These are phyloP conservation scores for Melastoma candidum DNA, from an alignment of 441 rosid species.

Conservation along the genomic window DNA sequence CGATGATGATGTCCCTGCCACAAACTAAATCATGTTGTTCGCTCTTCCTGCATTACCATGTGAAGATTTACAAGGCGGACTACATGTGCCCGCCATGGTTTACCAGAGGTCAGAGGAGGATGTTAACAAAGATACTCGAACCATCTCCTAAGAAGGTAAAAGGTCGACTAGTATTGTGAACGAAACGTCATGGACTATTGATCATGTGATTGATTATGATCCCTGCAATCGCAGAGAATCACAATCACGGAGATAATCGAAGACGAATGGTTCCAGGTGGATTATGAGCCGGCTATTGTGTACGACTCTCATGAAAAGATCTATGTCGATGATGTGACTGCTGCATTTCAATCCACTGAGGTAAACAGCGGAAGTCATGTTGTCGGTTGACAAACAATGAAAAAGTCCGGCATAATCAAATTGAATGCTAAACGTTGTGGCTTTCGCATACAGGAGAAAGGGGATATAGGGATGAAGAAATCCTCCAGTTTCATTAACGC, in stretches of 20 bases:
- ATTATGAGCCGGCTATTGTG: slow-evolving; percentile 47
- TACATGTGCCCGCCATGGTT: slow-evolving; percentile 57
- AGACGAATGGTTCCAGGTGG: slow-evolving; percentile 64
- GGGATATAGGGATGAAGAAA: slow-evolving; percentile 30
- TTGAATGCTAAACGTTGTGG: too few relatives aligned
- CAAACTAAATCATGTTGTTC: not conserved
- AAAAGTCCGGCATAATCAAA: too few relatives aligned
- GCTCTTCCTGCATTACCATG: slow-evolving; percentile 8
- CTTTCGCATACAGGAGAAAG: slow-evolving; percentile 38
- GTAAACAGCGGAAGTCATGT: slow-evolving; percentile 17
- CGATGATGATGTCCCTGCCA: not conserved
- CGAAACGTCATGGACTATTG: not conserved
- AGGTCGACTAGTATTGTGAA: not conserved
- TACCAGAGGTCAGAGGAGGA: slow-evolving; percentile 45
- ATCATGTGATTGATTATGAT: not conserved
- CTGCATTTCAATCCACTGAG: slow-evolving; percentile 54
- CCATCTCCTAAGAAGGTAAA: slow-evolving; percentile 57
- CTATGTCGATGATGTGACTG: slow-evolving; percentile 40
- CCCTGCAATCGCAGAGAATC: slow-evolving; percentile 38
- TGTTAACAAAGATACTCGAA: slow-evolving; percentile 70
- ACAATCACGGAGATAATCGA: slow-evolving; percentile 54
- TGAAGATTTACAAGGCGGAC: slow-evolving; percentile 62
- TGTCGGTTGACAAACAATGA: too few relatives aligned
- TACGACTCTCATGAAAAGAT: slow-evolving; percentile 27
- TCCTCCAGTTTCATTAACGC: slow-evolving; percentile 81